Base-by-base conservation (phyloP, 140 eudicot species). In the Bidens hawaiensis region DNA sequence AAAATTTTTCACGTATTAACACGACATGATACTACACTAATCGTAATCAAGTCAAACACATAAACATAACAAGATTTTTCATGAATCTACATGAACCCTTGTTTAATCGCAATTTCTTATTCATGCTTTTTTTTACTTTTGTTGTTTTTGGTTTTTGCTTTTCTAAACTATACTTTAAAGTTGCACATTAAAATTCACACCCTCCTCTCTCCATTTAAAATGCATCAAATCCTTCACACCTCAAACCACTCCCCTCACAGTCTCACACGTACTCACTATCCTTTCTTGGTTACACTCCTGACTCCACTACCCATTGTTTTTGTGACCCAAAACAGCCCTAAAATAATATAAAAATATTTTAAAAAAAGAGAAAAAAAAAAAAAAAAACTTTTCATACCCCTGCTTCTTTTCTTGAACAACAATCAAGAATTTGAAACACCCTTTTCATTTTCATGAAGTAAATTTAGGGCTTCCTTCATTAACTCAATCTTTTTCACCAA, bases 271-370 rank as follows among this genome's bases (percentile, higher is more conserved):
- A 31, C 46, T 15, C 43, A 59, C 42, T 22, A 5, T 24, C 66
- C 66, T 75, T 62, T 75, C 71, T 73, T 75, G 31, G 31, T 50
- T 50, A 22, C 57, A 50, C 57, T 12, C 57, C 28, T 50, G 31
- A 51, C 71, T 51, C 75, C 80, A 68, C 76, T 69, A 54, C 72
- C 80, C 75, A 57, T 55, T 57, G 66, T 53, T 69, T 72, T 69
- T 63, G 26, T 75, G 64, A 69, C 80, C 72, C 48, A 56, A 33
- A 62, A 15, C 45, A 48, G 36, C 24, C 51, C 72, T 43, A 23
- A 51, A 61, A 38, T 25, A 17, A 26, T n/a, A 48, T 7, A 5
- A 27, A 16, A 28, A 3, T 22, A 9, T n/a, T n/a, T n/a, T n/a
- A n/a, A n/a, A n/a, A n/a, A n/a, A n/a, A n/a, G n/a, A n/a, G n/a